phyloP scores from a whole-genome alignment of 768 basidiomycete species.

The Kwoniella shandongensis region DNA sequence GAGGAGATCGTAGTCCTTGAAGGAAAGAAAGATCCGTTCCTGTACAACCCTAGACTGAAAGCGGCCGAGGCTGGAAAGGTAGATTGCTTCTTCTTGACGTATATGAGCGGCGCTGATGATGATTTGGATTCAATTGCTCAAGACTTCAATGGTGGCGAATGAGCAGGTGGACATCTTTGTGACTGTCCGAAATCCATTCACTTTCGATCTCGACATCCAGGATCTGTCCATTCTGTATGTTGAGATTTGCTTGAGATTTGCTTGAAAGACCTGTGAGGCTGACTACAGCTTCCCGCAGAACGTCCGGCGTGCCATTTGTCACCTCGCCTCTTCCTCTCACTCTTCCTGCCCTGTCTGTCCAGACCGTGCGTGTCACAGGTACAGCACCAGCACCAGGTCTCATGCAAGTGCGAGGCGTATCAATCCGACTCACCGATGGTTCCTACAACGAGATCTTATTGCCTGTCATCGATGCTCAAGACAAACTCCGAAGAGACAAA shows the following conservation, averaged over 20 bases:
- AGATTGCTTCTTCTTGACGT: no score
- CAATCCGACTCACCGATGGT: slow-evolving; percentile 74
- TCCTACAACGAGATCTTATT: slow-evolving; percentile 69
- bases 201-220: slow-evolving; percentile 86
- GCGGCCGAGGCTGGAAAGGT: slow-evolving; percentile 65
- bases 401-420: slow-evolving; percentile 74
- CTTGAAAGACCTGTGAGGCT: no score
- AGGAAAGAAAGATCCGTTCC: slow-evolving; percentile 73
- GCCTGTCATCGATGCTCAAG: slow-evolving; percentile 70
- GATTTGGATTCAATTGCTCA: slow-evolving; percentile 50
- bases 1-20: slow-evolving; percentile 33
- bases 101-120: no score
- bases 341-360: slow-evolving; percentile 72
- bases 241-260: no score
- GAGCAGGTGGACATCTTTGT: slow-evolving; percentile 79
- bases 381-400: slow-evolving; percentile 66
- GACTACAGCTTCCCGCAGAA: slow-evolving; percentile 59
- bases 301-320: slow-evolving; percentile 74
- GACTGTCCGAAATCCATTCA: slow-evolving; percentile 84
- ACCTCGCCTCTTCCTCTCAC: slow-evolving; percentile 64
- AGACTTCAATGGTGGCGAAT: slow-evolving; percentile 72
- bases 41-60: slow-evolving; percentile 77
- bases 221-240: slow-evolving; percentile 74
- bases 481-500: slow-evolving; percentile 60
- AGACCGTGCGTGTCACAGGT: slow-evolving; percentile 70